Evolutionary conservation across 768 basidiomycete genomes (phyloP).

Genomic region (Kwoniella sp.): DNA sequence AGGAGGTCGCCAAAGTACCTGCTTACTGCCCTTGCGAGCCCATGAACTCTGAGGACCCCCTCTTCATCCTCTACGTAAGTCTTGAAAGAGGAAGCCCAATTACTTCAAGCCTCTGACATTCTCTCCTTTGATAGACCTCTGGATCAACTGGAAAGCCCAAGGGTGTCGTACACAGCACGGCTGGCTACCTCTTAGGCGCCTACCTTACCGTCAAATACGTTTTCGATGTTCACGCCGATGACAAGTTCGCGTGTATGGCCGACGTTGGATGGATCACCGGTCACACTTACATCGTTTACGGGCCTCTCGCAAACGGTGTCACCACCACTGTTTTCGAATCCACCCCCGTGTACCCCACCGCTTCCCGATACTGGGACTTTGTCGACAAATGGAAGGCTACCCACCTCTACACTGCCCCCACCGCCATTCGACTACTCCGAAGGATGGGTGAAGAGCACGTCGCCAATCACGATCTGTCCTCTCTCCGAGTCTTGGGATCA

Average conservation of each 20-base stretch:
- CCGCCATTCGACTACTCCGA: slow-evolving; percentile 79
- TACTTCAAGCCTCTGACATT: not conserved
- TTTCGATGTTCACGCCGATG: slow-evolving; percentile 95
- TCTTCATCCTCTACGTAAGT: slow-evolving; percentile 97
- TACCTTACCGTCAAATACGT: slow-evolving; percentile 94
- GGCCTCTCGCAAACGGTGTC: slow-evolving; percentile 67
- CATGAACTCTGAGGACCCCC: slow-evolving; percentile 90
- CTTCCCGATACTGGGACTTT: slow-evolving; percentile 94
- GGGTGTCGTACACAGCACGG: slow-evolving; percentile 73
- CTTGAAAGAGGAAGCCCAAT: no score
- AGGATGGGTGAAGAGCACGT: slow-evolving; percentile 84
- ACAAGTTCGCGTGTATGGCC: slow-evolving; percentile 96
- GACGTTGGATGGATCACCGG: slow-evolving; percentile 99
- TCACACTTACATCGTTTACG: slow-evolving; percentile 95
- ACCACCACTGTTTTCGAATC: slow-evolving; percentile 80
- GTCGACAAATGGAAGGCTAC: slow-evolving; percentile 92
- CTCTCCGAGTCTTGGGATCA: slow-evolving; percentile 81
- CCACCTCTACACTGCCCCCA: slow-evolving; percentile 76
- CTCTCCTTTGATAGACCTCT: slow-evolving; percentile 71
- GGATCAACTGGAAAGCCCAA: slow-evolving; percentile 96
- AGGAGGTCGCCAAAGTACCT: slow-evolving; percentile 80
- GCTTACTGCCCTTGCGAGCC: slow-evolving; percentile 84
- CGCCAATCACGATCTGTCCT: slow-evolving; percentile 75
- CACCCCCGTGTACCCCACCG: slow-evolving; percentile 94
- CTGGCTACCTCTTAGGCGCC: slow-evolving; percentile 82